phyloP scores from a whole-genome alignment of 1,139 yeast genomes.

The Debaryomyces subglobosus region DNA sequence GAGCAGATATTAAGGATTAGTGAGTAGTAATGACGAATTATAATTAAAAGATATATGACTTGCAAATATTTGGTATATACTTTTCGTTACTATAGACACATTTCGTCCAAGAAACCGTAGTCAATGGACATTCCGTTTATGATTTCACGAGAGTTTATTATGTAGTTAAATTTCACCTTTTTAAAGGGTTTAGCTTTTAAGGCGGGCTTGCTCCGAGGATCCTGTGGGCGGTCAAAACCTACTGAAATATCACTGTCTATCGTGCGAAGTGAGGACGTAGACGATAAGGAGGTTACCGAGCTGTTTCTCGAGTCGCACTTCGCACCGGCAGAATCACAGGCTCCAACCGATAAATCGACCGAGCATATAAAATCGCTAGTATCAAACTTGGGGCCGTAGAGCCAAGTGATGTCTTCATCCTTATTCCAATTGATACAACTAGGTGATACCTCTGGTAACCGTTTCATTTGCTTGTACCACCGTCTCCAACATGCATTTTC shows the following conservation, averaged over 20 bases:
- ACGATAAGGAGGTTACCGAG: conserved; percentile 5
- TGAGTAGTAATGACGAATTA: not conserved
- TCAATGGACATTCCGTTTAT: conserved; percentile 47
- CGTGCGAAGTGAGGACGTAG: conserved; percentile 3
- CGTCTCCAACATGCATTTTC: conserved; percentile 49
- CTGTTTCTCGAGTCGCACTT: conserved; percentile 3
- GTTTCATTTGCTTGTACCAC: conserved; percentile 35
- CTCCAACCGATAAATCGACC: not conserved
- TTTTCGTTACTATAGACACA: conserved; percentile 21
- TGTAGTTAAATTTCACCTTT: conserved; percentile 43
- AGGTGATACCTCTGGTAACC: conserved; percentile 36
- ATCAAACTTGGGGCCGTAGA: conserved; percentile 45
- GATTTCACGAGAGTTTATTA: conserved; percentile 46
- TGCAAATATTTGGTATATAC: not conserved
- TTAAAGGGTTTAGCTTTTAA: conserved; percentile 18
- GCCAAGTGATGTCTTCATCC: conserved; percentile 48
- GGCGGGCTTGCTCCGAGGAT: not conserved
- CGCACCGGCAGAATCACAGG: not conserved
- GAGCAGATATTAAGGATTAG: not conserved
- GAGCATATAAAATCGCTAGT: conserved; percentile 5
- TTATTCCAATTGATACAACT: conserved; percentile 48
- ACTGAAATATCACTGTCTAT: conserved; percentile 1
- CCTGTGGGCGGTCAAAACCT: not conserved
- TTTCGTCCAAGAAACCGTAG: conserved; percentile 46
- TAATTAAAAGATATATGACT: not conserved